Base-by-base conservation (phyloP, 331 rosid genomes). In the Acacia pycnantha region DNA sequence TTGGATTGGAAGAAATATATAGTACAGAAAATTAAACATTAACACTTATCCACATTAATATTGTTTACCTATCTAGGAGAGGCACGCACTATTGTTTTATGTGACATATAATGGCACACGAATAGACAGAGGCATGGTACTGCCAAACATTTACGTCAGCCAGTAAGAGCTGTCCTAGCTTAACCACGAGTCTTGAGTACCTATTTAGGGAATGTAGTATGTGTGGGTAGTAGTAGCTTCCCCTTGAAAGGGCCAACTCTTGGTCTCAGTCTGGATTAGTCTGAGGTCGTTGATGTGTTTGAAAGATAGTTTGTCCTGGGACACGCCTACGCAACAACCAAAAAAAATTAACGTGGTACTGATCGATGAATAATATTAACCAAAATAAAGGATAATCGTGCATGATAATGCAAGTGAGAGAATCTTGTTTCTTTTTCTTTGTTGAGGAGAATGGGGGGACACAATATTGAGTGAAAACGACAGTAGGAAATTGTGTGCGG, bases 391-490 rank as follows among this genome's bases (percentile, higher is more conserved):
- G 11, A 27, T 29, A 64, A 7, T 27, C 11, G 69, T 13, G 40
- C 69, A 24, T 24, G 3, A 58, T 11, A 15, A 44, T 82, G 84
- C 61, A 88, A 54, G 82, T 65, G 70, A 46, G 24, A 61, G 85
- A 89, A 77, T 54, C 22, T 41, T 6, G 19, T 21, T 79, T 14
- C 58, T 41, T 6, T 65, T 19, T 62, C 51, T n/a, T 24, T 59
- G 22, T 16, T 43, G 3, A 11, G 2, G 29, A 24, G 66, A 6
- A 27, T 5, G 33, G 33, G 73, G 67, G 53, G 14, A 26, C 27
- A 22, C 19, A 22, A 24, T 40, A 37, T 68, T 68, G 29, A 37
- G 6, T n/a, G 73, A 35, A 0, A 40, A 68, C 4, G 24, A 68
- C 73, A 21, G 50, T 67, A 37, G 21, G 24, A 3, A 33, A 19